Conservation (phyloP, 1,284 basidiomycete genomes). For the Malassezia cuniculi region DNA sequence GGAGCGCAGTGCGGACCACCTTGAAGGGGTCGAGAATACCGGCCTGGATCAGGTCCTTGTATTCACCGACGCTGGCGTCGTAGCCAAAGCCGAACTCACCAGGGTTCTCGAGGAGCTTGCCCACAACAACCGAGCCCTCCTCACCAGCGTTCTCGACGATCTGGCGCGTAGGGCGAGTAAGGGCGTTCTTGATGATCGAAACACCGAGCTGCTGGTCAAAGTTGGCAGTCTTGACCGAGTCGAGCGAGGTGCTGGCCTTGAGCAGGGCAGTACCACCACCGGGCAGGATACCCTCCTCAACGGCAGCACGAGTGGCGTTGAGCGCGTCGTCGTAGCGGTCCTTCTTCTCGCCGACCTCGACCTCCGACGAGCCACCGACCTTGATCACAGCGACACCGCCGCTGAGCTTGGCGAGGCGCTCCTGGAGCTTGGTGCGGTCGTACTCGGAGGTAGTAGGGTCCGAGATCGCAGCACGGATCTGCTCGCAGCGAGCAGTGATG, state of each 20-base stretch:
- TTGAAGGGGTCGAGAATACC: constrained; percentile 63
- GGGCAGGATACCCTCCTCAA: constrained; percentile 85
- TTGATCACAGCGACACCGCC: constrained; percentile 98
- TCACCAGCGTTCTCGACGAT: constrained; percentile 92
- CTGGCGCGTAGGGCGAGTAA: constrained; percentile 64
- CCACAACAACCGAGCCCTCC: constrained; percentile 84
- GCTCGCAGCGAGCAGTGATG: constrained; percentile 57
- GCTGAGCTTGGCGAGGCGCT: constrained; percentile 85
- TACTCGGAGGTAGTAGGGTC: constrained; percentile 81
- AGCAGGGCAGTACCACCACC: constrained; percentile 84
- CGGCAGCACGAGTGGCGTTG: constrained; percentile 90
- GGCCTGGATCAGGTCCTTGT: constrained; percentile 80
- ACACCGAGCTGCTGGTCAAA: constrained; percentile 97
- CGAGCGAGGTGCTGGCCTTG: constrained; percentile 73
- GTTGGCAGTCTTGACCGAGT: constrained; percentile 69
- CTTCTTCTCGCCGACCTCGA: constrained; percentile 99
- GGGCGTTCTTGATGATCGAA: constrained; percentile 75
- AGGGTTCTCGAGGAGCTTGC: constrained; percentile 48
- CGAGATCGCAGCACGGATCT: constrained; percentile 71
- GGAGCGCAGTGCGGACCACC: constrained; percentile 40
- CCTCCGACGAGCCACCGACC: constrained; percentile 83
- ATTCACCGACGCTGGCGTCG: constrained; percentile 80
- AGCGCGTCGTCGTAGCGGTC: constrained; percentile 95
- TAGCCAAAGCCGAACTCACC: constrained; percentile 54
- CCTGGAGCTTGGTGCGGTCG: constrained; percentile 89